Conservation (phyloP, 768 basidiomycete species). For the Rubroboletus satanas region DNA sequence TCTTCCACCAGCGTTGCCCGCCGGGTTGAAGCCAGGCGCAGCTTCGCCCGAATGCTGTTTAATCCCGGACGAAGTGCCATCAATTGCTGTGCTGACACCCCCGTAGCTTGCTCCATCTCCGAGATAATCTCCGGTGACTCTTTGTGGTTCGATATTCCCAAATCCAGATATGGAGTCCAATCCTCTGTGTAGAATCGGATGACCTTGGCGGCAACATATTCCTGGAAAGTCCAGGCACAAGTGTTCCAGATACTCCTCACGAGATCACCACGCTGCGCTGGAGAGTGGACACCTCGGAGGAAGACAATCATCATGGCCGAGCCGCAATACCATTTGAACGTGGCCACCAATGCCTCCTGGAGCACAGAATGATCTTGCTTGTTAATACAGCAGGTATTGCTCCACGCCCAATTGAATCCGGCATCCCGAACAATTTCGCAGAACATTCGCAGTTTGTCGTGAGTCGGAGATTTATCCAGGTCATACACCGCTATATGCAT, state of each 20-base stretch:
- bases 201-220: conserved; percentile 1
- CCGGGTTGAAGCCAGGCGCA: background rate
- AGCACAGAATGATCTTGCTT: background rate
- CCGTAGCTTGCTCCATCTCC: conserved; percentile 3
- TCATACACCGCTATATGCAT: background rate
- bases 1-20: background rate
- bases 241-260: background rate
- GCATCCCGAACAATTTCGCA: conserved; percentile 2
- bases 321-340: conserved; percentile 5
- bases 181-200: conserved; percentile 4
- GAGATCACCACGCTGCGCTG: background rate
- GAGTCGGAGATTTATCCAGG: background rate
- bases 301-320: background rate
- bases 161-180: background rate
- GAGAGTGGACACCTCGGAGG: conserved; percentile 1
- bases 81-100: background rate
- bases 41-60: background rate
- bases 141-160: background rate
- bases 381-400: conserved; percentile 13
- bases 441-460: conserved; percentile 6
- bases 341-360: background rate
- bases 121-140: background rate
- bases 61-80: background rate
- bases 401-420: conserved; percentile 9
- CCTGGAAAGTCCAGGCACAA: conserved; percentile 5